Evolutionary conservation across 352 stramenopile species (phyloP), one percentile per base, ranked within the genome.

Genomic region (Globisporangium perplexum): DNA sequence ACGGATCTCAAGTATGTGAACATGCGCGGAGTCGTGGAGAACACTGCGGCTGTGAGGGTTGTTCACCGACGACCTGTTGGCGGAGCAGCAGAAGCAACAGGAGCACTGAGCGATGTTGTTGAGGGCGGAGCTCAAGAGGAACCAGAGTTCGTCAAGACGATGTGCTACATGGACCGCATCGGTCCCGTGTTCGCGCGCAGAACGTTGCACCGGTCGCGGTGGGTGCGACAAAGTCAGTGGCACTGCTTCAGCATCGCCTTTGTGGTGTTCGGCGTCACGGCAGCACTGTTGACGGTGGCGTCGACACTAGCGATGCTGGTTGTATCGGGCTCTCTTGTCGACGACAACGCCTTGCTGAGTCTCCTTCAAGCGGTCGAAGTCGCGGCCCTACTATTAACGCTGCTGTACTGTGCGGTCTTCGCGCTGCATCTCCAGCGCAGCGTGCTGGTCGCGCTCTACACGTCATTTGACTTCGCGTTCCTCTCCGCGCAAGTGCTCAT

Each of bases 381-480:
- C n/a, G 7, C 41, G 14, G 20, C 10, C 28, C 38, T 57, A 6
- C 12, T 36, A 7, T 5, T 43, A 1, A 57, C 50, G 3, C 2
- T 31, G 3, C 11, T 33, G 6, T 57, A 50, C 30, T 50, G 41
- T 7, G 10, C n/a, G 2, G 43, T 8, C 18, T 57, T 18, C 15
- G 38, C 14, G 11, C 26, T 49, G 0, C 53, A 53, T 10, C 55
- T 44, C 17, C 58, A 65, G 15, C 46, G 58, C 5, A 39, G 12
- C 4, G 17, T 60, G 24, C 14, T 51, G 4, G 0, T 18, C 0
- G 38, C 55, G 7, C 48, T 66, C 23, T 22, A 47, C 20, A 63
- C 50, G 10, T 63, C 44, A 12, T 66, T 66, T 15, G 50, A 59
- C 20, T 63, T 54, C 20, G 36, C 22, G 3, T 66, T 60, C 26